These are phyloP conservation scores for Solanum neorickii DNA, from an alignment of 257 asterid genomes.

Conservation along the genomic window DNA sequence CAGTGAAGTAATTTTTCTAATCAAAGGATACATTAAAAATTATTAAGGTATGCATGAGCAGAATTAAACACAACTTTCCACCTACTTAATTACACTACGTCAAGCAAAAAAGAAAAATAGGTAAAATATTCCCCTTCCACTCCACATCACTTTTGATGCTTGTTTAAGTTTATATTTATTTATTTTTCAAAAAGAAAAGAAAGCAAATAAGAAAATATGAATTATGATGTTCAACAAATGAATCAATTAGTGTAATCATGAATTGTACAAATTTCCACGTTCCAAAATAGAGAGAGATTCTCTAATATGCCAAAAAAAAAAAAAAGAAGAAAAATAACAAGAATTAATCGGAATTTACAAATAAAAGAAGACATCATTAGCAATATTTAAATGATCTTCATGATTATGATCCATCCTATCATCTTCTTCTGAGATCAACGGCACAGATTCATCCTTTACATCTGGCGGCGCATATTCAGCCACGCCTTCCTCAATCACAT, in stretches of 20 bases:
- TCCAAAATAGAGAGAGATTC: neutral
- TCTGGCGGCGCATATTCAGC: slow-evolving; percentile 12
- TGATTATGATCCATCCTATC: slow-evolving; percentile 8
- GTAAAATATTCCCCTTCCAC: too few species aligned
- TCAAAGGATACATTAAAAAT: too few species aligned
- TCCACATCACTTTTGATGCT: too few species aligned
- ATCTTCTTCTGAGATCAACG: slow-evolving; percentile 5
- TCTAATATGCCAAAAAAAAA: neutral
- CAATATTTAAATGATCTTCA: slow-evolving; percentile 30
- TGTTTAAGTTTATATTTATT: too few species aligned
- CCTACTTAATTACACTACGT: too few species aligned
- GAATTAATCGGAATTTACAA: neutral
- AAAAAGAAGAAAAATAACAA: too few species aligned
- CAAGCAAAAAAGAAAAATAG: too few species aligned
- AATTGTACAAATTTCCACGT: neutral
- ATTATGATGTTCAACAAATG: neutral
- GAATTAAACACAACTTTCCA: too few species aligned
- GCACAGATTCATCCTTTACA: slow-evolving; percentile 4
- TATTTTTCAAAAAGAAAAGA: too few species aligned
- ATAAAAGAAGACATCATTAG: slow-evolving; percentile 57
- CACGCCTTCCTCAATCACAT: slow-evolving; percentile 8
- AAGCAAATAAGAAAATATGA: neutral
- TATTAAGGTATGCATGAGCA: too few species aligned
- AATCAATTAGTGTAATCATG: neutral
- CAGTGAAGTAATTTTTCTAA: too few species aligned